Evolutionary conservation across 73 alveolate species (phyloP), one percentile per base, ranked within the genome.

Genomic region (Blepharisma japonicum): DNA sequence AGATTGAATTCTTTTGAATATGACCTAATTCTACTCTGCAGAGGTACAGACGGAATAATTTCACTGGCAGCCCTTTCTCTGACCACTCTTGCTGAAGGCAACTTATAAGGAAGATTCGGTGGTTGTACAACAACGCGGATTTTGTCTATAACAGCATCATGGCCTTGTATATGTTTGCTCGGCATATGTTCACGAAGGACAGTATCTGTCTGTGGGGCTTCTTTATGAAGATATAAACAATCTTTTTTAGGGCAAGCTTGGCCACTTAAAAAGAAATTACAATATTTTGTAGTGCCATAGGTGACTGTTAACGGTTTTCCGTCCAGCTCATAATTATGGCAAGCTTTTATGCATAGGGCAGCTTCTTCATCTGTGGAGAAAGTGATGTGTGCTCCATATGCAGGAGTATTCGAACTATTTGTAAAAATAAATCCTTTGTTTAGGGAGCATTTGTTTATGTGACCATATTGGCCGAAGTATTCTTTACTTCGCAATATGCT

Each of bases 251-350:
- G 77, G 78, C 98, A 93, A 50, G 70, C 84, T 18, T 88, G 68
- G 51, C 84, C 88, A 72, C 82, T 90, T 56, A 93, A 79, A 85
- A 93, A 93, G 84, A 87, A 87, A 55, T 87, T 71, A 72, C 98
- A 93, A 74, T 93, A 93, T 77, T 93, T 93, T 7, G 98, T 93
- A 20, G 97, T 87, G 6, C 98, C 98, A 81, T 82, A 93, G 61
- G 93, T 87, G 14, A 94, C 97, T 78, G 91, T 88, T 49, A 93
- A 84, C 71, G 76, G 79, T 56, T 90, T 86, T 20, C 89, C 87
- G 49, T 93, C 97, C 56, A 77, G 81, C 47, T 70, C 86, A 54
- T 71, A 74, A 56, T 83, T 78, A 81, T 93, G 95, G 54, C 91
- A 61, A 56, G 96, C 89, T 79, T 90, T 84, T 68, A 93, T 93